Percentiles rank a stretch among this genome's conserved stretches.
Evolutionary conservation across 1,139 yeast genomes (phyloP).

Genomic region (Candida tropicalis): DNA sequence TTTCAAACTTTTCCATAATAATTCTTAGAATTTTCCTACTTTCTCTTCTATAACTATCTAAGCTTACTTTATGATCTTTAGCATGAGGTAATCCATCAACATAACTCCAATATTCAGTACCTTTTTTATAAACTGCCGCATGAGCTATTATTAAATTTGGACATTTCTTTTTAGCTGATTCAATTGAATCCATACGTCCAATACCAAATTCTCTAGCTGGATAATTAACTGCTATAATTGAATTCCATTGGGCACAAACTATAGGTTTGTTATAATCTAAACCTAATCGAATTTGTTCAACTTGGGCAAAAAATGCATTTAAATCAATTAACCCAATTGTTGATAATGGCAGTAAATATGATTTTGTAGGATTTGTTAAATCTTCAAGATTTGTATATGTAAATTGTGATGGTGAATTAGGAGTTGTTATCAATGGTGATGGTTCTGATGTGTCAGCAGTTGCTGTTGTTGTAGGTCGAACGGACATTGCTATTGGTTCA

Average conservation of each 20-base stretch:
- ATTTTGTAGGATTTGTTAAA: conserved; percentile 43
- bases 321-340: conserved; percentile 85
- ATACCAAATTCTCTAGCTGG: conserved; percentile 88
- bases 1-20: conserved; percentile 56
- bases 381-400: conserved; percentile 49
- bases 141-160: conserved; percentile 78
- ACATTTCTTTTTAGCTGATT: conserved; percentile 72
- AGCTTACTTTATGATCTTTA: conserved; percentile 72
- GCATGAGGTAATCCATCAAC: conserved; percentile 43
- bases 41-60: conserved; percentile 90
- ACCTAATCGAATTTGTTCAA: conserved; percentile 77
- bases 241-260: conserved; percentile 92
- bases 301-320: conserved; percentile 96
- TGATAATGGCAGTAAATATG: conserved; percentile 71
- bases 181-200: conserved; percentile 71
- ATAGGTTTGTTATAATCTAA: conserved; percentile 73
- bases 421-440: conserved; percentile 7
- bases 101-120: conserved; percentile 79
- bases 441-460: no score
- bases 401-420: conserved; percentile 27
- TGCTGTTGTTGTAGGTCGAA: conserved; percentile 6
- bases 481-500: conserved; percentile 11
- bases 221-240: conserved; percentile 86
- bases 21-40: conserved; percentile 76
- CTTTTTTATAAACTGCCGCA: conserved; percentile 91